phyloP scores from a whole-genome alignment of 1,139 yeast species.

The Pichia inconspicua region DNA sequence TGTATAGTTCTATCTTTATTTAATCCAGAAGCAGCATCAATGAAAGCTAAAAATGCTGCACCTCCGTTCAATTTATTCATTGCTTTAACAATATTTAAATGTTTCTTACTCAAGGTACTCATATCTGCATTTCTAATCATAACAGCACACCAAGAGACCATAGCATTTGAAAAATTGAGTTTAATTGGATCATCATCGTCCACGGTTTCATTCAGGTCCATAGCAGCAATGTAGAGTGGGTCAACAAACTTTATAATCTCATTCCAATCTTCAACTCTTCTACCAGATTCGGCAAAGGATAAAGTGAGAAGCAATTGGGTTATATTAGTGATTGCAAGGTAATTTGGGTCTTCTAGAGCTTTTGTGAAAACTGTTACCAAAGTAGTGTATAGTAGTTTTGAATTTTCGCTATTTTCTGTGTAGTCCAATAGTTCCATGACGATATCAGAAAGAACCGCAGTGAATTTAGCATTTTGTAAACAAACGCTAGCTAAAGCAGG shows the following conservation, averaged over 20 bases:
- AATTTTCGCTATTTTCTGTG: conserved; percentile 44
- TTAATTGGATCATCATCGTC: conserved; percentile 14
- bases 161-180: conserved; percentile 27
- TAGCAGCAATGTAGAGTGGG: conserved; percentile 10
- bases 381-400: conserved; percentile 34
- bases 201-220: conserved; percentile 3
- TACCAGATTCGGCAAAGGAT: conserved; percentile 63
- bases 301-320: conserved; percentile 35
- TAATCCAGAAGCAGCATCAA: conserved; percentile 38
- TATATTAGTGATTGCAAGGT: conserved; percentile 14
- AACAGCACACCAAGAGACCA: conserved; percentile 38
- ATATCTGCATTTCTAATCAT: conserved; percentile 54
- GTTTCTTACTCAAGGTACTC: conserved; percentile 41
- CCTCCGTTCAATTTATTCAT: conserved; percentile 29
- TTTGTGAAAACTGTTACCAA: conserved; percentile 18
- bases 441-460: conserved; percentile 50
- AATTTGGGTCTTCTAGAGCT: conserved; percentile 7
- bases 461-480: conserved; percentile 24
- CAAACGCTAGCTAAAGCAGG: conserved; percentile 36
- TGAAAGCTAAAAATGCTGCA: conserved; percentile 40
- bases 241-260: conserved; percentile 17
- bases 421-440: conserved; percentile 56
- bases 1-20: conserved; percentile 39
- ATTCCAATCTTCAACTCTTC: conserved; percentile 44
- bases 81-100: conserved; percentile 27